Conservation (phyloP, 495 filamentous ascomycete species). For the Neohortaea acidophila region DNA sequence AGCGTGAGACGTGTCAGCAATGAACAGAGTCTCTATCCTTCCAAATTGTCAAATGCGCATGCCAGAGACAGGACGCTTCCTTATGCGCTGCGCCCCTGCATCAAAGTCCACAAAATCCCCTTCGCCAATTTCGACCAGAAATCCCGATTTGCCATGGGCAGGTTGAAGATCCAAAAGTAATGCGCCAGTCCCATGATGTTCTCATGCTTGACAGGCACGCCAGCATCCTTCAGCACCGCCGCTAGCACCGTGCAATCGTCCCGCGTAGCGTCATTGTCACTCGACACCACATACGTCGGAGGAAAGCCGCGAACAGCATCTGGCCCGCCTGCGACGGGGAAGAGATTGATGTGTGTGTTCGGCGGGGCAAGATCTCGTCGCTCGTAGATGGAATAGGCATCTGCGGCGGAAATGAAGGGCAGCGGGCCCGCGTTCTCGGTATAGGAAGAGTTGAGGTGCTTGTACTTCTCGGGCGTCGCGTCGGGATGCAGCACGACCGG, state of each 20-base stretch:
- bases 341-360: neutral
- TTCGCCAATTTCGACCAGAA: conserved; percentile 1
- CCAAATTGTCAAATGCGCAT: no score
- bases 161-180: conserved; percentile 6
- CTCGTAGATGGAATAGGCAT: neutral
- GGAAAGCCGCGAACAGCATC: conserved; percentile 3
- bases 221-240: conserved; percentile 5
- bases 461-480: conserved; percentile 2
- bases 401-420: conserved; percentile 1
- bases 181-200: conserved; percentile 5
- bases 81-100: no score
- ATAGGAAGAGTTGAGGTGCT: conserved; percentile 1
- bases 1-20: no score
- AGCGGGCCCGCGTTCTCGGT: neutral
- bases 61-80: no score
- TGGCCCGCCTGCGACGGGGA: conserved; percentile 1
- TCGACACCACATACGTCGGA: conserved; percentile 3
- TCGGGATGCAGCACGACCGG: conserved; percentile 2
- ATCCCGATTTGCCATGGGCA: conserved; percentile 1
- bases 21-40: no score
- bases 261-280: conserved; percentile 3
- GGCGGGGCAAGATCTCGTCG: neutral
- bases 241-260: conserved; percentile 10
- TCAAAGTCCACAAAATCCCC: conserved; percentile 2
- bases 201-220: neutral